These are phyloP conservation scores for Colletotrichum echinochloae DNA, from an alignment of 2,329 filamentous ascomycete species.

Conservation along the genomic window DNA sequence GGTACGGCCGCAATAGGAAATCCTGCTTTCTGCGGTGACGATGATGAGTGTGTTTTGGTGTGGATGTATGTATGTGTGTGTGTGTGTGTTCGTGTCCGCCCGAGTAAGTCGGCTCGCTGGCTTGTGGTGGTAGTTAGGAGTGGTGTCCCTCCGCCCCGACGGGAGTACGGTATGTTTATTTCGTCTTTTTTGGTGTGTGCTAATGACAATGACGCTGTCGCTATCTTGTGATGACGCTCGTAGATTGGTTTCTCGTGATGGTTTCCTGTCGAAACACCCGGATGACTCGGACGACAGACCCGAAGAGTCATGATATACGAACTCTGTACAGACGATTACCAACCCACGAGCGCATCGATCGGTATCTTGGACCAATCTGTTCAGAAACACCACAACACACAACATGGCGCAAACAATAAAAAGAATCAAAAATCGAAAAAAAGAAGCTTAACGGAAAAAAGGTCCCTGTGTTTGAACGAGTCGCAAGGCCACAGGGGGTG, in stretches of 20 bases:
- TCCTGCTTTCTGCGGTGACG: constrained; percentile 34
- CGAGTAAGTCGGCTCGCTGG: background rate
- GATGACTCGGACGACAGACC: constrained; percentile 32
- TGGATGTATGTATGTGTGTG: background rate
- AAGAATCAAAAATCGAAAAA: no score
- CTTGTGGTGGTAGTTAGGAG: background rate
- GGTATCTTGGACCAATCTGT: background rate
- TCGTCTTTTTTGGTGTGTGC: background rate
- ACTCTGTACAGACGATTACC: constrained; percentile 1
- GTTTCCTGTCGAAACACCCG: constrained; percentile 24
- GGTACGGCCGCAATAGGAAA: constrained; percentile 18
- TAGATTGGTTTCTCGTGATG: background rate
- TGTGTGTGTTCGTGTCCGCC: background rate
- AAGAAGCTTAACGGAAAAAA: background rate
- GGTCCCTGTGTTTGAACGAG: background rate
- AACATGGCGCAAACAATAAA: constrained; percentile 31
- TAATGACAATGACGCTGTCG: constrained; percentile 9
- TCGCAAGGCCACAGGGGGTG: constrained; percentile 15
- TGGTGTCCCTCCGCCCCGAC: constrained; percentile 11
- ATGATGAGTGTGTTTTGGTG: background rate
- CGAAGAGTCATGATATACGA: constrained; percentile 38
- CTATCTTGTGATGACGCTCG: constrained; percentile 28
- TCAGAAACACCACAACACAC: constrained; percentile 13
- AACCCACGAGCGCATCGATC: background rate
- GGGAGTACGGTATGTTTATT: background rate